Base-by-base conservation (phyloP, 345 rosid genomes). In the Eucalyptus cladocalyx region DNA sequence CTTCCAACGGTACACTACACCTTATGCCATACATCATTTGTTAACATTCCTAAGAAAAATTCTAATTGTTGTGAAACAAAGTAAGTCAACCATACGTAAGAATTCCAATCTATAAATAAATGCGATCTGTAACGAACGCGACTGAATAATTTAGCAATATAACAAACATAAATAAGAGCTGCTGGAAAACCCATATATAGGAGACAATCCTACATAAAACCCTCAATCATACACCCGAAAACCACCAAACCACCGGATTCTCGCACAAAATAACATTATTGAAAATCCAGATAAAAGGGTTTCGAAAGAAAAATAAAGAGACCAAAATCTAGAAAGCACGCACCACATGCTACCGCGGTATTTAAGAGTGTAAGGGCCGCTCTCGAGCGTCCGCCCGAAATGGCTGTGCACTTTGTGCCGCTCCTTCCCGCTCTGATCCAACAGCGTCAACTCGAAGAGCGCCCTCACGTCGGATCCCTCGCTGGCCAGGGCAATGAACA, bases 311-410 rank as follows among this genome's bases (percentile, higher is more conserved):
- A 80, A 91, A 83, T 48, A 16, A 50, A 32, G 86, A 26, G 18
- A 62, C 81, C 49, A n/a, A 87, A 32, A 62, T 37, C 11, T 7
- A 37, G 6, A 87, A 89, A 48, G 37, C 49, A 86, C 95, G 89
- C 88, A 96, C 98, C 98, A 96, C 98, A 96, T 95, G 94, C 97
- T 95, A 86, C 96, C 95, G 16, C 96, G 95, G 89, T 94, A 93
- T 89, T 93, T 95, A 26, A 95, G 95, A 34, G 95, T 93, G 89
- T 96, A 96, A 1, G 98, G 98, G 42, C 97, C 96, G 32, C 94
- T 92, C 90, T 96, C 97, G 21, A 94, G 97, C 86, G 95, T 88
- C 90, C 97, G 93, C 54, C 97, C 96, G 32, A 96, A 96, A 94
- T 96, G 98, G 94, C 92, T 94, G 88, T 95, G 98, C 89, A 96